phyloP scores from a whole-genome alignment of 768 basidiomycete genomes.

The Dacryopinax primogenitus region DNA sequence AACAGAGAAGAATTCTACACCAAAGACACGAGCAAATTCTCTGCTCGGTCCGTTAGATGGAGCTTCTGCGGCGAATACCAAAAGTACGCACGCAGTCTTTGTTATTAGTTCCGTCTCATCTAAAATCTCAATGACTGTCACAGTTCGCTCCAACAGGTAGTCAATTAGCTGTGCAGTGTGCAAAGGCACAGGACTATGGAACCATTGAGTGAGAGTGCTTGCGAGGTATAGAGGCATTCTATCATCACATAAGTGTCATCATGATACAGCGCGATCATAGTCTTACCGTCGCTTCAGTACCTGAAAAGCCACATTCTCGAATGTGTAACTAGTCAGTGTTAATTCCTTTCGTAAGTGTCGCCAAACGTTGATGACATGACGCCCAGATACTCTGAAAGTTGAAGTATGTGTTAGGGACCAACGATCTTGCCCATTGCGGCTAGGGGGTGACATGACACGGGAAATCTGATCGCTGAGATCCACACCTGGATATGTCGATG shows the following conservation, averaged over 20 bases:
- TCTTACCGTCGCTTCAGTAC: slow-evolving; percentile 58
- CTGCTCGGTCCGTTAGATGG: slow-evolving; percentile 30
- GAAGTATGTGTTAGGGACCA: slow-evolving; percentile 68
- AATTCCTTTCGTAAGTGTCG: slow-evolving; percentile 79
- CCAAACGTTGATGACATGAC: slow-evolving; percentile 90
- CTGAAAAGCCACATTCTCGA: slow-evolving; percentile 83
- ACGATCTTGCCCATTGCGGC: slow-evolving; percentile 35
- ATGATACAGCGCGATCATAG: background rate
- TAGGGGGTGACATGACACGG: slow-evolving; percentile 46
- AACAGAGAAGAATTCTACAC: slow-evolving; percentile 93
- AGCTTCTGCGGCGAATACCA: background rate
- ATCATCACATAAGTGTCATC: slow-evolving; percentile 13
- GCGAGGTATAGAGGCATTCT: slow-evolving; percentile 68
- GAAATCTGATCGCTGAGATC: slow-evolving; percentile 62
- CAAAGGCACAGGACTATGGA: slow-evolving; percentile 42
- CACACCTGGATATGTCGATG: slow-evolving; percentile 38
- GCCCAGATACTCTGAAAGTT: slow-evolving; percentile 69
- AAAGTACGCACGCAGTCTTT: slow-evolving; percentile 67
- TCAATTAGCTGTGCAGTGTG: slow-evolving; percentile 44
- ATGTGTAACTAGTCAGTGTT: slow-evolving; percentile 62
- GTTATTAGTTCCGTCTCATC: slow-evolving; percentile 70
- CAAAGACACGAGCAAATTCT: slow-evolving; percentile 94
- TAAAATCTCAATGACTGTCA: slow-evolving; percentile 63
- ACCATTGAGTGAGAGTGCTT: slow-evolving; percentile 55
- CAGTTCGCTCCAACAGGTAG: slow-evolving; percentile 53